Evolutionary conservation across 2,329 filamentous ascomycete species (phyloP).

Genomic region (Calonectria fujianensis): DNA sequence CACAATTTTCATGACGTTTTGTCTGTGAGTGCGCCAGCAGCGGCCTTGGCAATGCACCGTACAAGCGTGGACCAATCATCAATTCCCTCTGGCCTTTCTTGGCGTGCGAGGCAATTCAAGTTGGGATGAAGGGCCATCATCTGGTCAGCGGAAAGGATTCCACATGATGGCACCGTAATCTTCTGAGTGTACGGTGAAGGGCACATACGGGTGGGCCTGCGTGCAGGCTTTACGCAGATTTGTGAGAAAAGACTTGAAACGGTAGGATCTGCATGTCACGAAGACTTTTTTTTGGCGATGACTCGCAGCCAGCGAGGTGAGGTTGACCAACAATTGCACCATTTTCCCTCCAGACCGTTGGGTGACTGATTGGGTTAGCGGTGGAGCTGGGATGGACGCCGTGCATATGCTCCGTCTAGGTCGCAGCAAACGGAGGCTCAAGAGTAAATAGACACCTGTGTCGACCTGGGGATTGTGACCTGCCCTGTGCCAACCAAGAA

Average conservation of each 20-base stretch:
- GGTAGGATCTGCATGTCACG: constrained; percentile 52
- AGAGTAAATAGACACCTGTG: constrained; percentile 19
- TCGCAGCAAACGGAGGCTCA: constrained; percentile 30
- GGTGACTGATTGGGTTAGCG: constrained; percentile 48
- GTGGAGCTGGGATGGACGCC: constrained; percentile 33
- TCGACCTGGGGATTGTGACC: constrained; percentile 20
- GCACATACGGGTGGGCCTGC: constrained; percentile 24
- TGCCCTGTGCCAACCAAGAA: constrained; percentile 35
- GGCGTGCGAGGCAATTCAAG: constrained; percentile 26
- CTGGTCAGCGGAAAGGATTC: constrained; percentile 32
- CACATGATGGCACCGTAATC: constrained; percentile 32
- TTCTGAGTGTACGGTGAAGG: constrained; percentile 27
- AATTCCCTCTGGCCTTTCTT: constrained; percentile 35
- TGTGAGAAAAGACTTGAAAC: constrained; percentile 49
- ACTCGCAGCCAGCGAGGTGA: constrained; percentile 54
- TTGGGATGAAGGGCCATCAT: constrained; percentile 28
- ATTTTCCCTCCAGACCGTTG: constrained; percentile 44
- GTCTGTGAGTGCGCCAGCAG: constrained; percentile 29
- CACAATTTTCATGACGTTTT: constrained; percentile 49
- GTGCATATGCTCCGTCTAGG: constrained; percentile 30
- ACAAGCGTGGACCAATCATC: constrained; percentile 41
- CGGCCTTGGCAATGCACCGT: constrained; percentile 40
- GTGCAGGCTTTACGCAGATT: constrained; percentile 26
- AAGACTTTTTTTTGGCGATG: constrained; percentile 51
- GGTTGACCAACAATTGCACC: constrained; percentile 41